Conservation (phyloP, 2,329 filamentous ascomycete species). For the Metarhizium humberi region DNA sequence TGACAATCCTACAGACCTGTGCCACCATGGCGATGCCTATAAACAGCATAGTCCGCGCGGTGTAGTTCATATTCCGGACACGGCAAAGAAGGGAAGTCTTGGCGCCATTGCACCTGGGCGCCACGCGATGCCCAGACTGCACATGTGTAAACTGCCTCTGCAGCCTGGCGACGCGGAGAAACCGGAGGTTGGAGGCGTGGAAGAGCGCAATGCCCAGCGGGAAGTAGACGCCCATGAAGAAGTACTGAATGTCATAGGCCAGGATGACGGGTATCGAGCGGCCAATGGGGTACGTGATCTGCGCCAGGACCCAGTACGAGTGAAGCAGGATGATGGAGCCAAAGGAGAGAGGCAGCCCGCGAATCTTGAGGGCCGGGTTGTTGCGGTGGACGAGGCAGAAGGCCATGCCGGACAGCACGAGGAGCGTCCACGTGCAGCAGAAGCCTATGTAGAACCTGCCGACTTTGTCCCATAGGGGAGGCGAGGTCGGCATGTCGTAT, state of each 20-base stretch:
- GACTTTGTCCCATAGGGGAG: slow-evolving; percentile 17
- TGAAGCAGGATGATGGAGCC: slow-evolving; percentile 27
- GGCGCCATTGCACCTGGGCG: slow-evolving; percentile 16
- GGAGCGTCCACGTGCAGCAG: slow-evolving; percentile 16
- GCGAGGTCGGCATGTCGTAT: slow-evolving; percentile 10
- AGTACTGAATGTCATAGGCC: slow-evolving; percentile 44
- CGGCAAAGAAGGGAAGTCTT: slow-evolving; percentile 22
- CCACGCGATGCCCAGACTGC: slow-evolving; percentile 7
- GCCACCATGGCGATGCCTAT: slow-evolving; percentile 38
- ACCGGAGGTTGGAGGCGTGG: slow-evolving; percentile 44
- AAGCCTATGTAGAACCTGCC: slow-evolving; percentile 21
- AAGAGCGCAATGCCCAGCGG: slow-evolving; percentile 50
- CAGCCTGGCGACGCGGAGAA: slow-evolving; percentile 38
- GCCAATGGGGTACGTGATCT: slow-evolving; percentile 33
- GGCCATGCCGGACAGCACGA: slow-evolving; percentile 24
- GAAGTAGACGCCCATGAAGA: slow-evolving; percentile 50
- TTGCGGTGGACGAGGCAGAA: slow-evolving; percentile 24
- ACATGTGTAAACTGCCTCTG: slow-evolving; percentile 31
- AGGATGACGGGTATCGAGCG: slow-evolving; percentile 26
- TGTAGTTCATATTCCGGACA: slow-evolving; percentile 25
- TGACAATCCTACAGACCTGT: slow-evolving; percentile 28
- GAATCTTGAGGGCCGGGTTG: slow-evolving; percentile 28
- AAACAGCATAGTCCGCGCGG: slow-evolving; percentile 30
- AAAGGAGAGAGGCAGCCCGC: slow-evolving; percentile 26
- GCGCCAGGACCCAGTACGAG: slow-evolving; percentile 29